phyloP scores from a whole-genome alignment of 495 filamentous ascomycete genomes.

The Neurospora sp. region DNA sequence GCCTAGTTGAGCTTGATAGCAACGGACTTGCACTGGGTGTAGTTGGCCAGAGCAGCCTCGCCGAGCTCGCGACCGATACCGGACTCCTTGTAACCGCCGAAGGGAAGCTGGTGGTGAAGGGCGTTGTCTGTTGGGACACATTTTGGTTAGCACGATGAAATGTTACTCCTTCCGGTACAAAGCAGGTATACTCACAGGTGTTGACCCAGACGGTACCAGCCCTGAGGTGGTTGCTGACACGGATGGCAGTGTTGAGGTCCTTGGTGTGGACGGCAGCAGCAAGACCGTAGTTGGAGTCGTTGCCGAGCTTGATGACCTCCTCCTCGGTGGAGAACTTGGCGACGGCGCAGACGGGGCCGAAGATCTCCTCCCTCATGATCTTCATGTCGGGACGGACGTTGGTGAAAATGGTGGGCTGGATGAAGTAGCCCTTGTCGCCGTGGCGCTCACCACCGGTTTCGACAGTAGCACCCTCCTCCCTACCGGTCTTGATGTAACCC shows the following conservation, averaged over 20 bases:
- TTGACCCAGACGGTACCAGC: slow-evolving; percentile 98
- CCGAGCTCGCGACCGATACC: slow-evolving; percentile 93
- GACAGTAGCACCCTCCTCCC: slow-evolving; percentile 76
- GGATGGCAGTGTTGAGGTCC: slow-evolving; percentile 86
- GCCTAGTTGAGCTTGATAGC: slow-evolving; percentile 25
- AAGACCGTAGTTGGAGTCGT: slow-evolving; percentile 77
- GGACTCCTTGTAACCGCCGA: slow-evolving; percentile 88
- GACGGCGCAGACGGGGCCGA: slow-evolving; percentile 88
- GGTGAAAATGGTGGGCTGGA: slow-evolving; percentile 94
- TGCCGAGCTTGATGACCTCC: slow-evolving; percentile 72
- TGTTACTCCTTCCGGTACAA: neutral
- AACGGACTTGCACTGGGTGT: slow-evolving; percentile 66
- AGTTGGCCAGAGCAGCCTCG: slow-evolving; percentile 86
- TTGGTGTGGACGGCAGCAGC: slow-evolving; percentile 89
- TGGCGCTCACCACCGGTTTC: slow-evolving; percentile 80
- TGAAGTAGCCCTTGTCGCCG: slow-evolving; percentile 90
- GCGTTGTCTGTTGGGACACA: slow-evolving; percentile 47
- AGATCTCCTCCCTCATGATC: slow-evolving; percentile 98
- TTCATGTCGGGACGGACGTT: slow-evolving; percentile 87
- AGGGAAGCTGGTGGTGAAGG: slow-evolving; percentile 65
- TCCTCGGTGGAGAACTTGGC: slow-evolving; percentile 89
- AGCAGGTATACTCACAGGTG: slow-evolving; percentile 39
- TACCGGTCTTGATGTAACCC: slow-evolving; percentile 90
- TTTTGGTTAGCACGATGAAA: neutral
- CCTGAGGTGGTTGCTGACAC: slow-evolving; percentile 68